Conservation (phyloP, 2,329 filamentous ascomycete species). For the Simplicillium aogashimaense region DNA sequence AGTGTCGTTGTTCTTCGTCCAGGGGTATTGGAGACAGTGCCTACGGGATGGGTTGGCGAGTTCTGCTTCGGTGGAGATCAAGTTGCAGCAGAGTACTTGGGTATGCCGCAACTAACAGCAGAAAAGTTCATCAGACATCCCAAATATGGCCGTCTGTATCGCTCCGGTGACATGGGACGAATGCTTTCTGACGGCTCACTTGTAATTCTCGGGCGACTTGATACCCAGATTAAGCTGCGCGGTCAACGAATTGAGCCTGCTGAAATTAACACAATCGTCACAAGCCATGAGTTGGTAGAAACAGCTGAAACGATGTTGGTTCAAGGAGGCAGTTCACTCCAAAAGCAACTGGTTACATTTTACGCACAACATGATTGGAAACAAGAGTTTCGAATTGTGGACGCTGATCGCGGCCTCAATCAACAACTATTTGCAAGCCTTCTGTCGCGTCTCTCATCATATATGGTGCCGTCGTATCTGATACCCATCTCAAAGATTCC, state of each 20-base stretch:
- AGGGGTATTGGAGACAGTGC: slow-evolving; percentile 41
- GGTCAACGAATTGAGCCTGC: slow-evolving; percentile 72
- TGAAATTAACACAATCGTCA: slow-evolving; percentile 59
- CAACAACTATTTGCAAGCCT: slow-evolving; percentile 44
- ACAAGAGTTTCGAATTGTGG: slow-evolving; percentile 23
- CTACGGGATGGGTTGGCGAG: slow-evolving; percentile 67
- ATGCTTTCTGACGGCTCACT: slow-evolving; percentile 70
- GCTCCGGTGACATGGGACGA: slow-evolving; percentile 73
- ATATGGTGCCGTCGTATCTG: slow-evolving; percentile 71
- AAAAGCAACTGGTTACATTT: slow-evolving; percentile 56
- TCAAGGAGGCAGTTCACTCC: slow-evolving; percentile 21
- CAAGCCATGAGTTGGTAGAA: slow-evolving; percentile 38
- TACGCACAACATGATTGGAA: slow-evolving; percentile 39
- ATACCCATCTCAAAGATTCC: slow-evolving; percentile 63
- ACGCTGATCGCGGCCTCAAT: slow-evolving; percentile 23
- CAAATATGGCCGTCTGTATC: slow-evolving; percentile 62
- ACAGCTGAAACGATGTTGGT: slow-evolving; percentile 57
- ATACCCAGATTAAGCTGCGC: slow-evolving; percentile 74
- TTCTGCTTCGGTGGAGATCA: slow-evolving; percentile 82
- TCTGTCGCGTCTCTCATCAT: slow-evolving; percentile 48
- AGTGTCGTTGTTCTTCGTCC: slow-evolving; percentile 55
- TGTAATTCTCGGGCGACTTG: slow-evolving; percentile 60
- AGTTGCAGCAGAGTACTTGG: slow-evolving; percentile 66
- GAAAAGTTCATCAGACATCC: slow-evolving; percentile 62
- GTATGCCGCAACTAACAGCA: slow-evolving; percentile 49